Percentiles rank a stretch among this genome's conserved stretches.
Evolutionary conservation across 2,329 filamentous ascomycete species (phyloP).

Genomic region (Cyphellophora europaea): DNA sequence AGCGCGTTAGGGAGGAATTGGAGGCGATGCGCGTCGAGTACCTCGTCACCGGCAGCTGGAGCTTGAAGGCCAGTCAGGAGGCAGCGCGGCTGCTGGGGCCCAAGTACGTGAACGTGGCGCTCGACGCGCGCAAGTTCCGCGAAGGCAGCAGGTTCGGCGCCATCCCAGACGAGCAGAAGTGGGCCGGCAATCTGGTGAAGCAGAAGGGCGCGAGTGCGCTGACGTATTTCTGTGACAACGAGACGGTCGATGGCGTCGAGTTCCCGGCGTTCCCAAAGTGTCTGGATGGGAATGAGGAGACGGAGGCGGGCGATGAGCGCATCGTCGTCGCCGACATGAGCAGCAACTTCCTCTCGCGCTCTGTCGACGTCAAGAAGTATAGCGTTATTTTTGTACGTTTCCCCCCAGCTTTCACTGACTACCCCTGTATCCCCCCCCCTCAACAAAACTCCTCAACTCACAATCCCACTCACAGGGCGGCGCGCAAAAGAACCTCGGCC

Average conservation of each 20-base stretch:
- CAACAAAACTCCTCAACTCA: not conserved
- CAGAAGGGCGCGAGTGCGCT: slow-evolving; percentile 52
- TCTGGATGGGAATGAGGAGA: slow-evolving; percentile 45
- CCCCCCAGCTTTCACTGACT: slow-evolving; percentile 1
- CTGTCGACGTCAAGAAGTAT: slow-evolving; percentile 69
- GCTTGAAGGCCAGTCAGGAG: slow-evolving; percentile 79
- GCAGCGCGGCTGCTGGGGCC: slow-evolving; percentile 66
- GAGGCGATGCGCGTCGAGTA: slow-evolving; percentile 74
- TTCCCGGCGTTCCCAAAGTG: slow-evolving; percentile 64
- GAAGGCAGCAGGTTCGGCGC: slow-evolving; percentile 77
- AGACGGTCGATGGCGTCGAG: slow-evolving; percentile 75
- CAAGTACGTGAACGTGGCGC: slow-evolving; percentile 66
- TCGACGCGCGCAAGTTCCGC: slow-evolving; percentile 48
- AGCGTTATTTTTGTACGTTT: slow-evolving; percentile 67
- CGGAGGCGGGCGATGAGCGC: slow-evolving; percentile 52
- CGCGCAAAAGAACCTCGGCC: slow-evolving; percentile 89
- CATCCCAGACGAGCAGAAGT: slow-evolving; percentile 71
- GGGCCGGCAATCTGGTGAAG: slow-evolving; percentile 50
- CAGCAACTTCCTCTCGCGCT: slow-evolving; percentile 81
- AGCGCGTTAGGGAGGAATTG: slow-evolving; percentile 55
- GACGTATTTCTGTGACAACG: slow-evolving; percentile 88
- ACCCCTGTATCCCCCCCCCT: not conserved
- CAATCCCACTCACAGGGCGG: slow-evolving; percentile 41
- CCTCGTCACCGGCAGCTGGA: slow-evolving; percentile 84
- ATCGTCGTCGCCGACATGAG: slow-evolving; percentile 89